phyloP scores from a whole-genome alignment of 1,284 basidiomycete species.

The Papiliotrema nemorosa region DNA sequence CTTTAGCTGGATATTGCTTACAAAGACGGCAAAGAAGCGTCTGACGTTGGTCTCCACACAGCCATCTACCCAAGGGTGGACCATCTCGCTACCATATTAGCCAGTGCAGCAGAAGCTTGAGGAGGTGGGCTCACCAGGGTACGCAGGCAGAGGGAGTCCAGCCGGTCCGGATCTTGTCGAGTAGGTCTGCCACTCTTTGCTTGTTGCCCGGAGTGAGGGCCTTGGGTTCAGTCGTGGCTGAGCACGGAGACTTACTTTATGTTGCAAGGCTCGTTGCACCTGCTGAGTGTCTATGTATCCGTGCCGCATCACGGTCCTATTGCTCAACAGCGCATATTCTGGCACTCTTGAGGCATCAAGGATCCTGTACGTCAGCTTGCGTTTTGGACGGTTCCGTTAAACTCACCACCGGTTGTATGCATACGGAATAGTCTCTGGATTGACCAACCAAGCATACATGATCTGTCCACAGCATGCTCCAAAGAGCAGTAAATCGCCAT shows the following conservation, averaged over 20 bases:
- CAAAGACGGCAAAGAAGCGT: conserved; percentile 74
- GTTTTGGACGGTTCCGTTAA: background rate
- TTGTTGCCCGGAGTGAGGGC: conserved; percentile 35
- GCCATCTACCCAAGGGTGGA: conserved; percentile 74
- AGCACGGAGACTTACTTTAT: conserved; percentile 51
- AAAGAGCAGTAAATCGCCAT: conserved; percentile 82
- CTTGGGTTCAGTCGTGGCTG: conserved; percentile 12
- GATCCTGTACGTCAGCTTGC: conserved; percentile 51
- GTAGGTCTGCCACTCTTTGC: conserved; percentile 23
- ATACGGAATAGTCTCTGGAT: conserved; percentile 75
- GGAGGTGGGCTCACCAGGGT: conserved; percentile 51
- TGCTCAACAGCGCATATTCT: conserved; percentile 59
- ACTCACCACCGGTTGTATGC: conserved; percentile 72
- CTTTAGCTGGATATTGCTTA: conserved; percentile 13
- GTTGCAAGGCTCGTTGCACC: conserved; percentile 57
- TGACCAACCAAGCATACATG: conserved; percentile 74
- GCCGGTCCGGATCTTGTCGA: conserved; percentile 28
- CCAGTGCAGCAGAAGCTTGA: background rate
- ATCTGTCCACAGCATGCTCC: conserved; percentile 83
- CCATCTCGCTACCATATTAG: conserved; percentile 58
- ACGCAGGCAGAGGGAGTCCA: conserved; percentile 52
- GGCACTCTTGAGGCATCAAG: conserved; percentile 65
- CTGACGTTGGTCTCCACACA: conserved; percentile 66
- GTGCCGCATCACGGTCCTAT: conserved; percentile 60
- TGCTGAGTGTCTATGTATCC: conserved; percentile 58